Base-by-base conservation (phyloP, 768 basidiomycete species). In the Pulveroboletus sp. region DNA sequence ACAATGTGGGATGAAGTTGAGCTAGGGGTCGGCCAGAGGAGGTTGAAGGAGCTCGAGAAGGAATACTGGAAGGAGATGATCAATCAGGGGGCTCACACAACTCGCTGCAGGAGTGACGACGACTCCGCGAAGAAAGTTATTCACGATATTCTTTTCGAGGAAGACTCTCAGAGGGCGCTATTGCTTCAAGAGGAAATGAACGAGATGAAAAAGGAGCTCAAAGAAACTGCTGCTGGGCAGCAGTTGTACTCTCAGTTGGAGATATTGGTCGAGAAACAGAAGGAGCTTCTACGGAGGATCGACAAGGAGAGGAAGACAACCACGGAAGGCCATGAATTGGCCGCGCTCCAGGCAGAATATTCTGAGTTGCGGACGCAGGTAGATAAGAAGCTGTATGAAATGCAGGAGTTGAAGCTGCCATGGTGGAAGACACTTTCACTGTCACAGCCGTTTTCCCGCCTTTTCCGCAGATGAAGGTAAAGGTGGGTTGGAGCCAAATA, bases 1-100 rank as follows among this genome's bases (percentile, higher is more conserved):
- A 72, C 73, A 14, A 72, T 70, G 67, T 75, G 72, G 73, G 68
- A 68, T 51, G 60, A 60, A 36, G 55, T 68, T 14, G 57, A 56
- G 0, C 31, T n/a, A 4, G 37, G 27, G 0, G 51, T 58, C 5
- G 71, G 67, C 5, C 35, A 54, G 24, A 39, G 38, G 38, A 59
- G 59, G 50, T 18, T 50, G 11, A 10, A 43, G 5, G 50, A 61
- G 32, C 57, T 61, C 11, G n/a, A 2, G 17, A 6, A 1, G 17
- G 38, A 46, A 1, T 58, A 47, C 37, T 58, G 56, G 56, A 42
- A 39, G 35, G 2, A 8, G 2, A 54, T 58, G 56, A 37, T 43
- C 8, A n/a, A 3, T n/a, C 42, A 35, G 6, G 61, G 61, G 6
- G 56, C 58, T 1, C 41, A 49, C 3, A 10, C 40, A n/a, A 40